phyloP scores from a whole-genome alignment of 148 eudicot species.

The Rhododendron ovatum region DNA sequence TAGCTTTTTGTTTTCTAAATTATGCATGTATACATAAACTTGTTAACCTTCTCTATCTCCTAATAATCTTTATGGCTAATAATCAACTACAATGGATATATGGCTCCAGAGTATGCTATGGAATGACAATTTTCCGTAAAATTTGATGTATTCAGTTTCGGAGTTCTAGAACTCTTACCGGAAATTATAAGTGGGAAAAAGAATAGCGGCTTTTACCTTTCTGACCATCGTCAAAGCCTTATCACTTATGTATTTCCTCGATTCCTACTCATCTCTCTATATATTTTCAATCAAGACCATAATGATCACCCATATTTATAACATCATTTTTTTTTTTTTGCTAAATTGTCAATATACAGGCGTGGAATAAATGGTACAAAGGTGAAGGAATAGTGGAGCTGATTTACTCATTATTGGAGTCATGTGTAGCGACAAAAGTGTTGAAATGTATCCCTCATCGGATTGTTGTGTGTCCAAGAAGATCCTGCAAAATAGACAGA shows the following conservation, averaged over 20 bases:
- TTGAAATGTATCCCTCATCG: conserved; percentile 33
- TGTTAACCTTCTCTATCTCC: neutral
- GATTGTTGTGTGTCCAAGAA: conserved; percentile 44
- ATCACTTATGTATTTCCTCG: neutral
- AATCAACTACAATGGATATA: neutral
- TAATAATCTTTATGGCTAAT: no score
- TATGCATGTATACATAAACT: neutral
- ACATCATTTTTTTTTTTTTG: neutral
- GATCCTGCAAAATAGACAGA: conserved; percentile 22
- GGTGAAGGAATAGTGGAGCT: conserved; percentile 18
- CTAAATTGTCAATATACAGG: conserved; percentile 10
- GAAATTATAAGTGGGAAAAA: conserved; percentile 8
- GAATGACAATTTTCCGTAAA: conserved; percentile 1
- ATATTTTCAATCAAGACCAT: neutral
- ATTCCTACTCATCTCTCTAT: neutral
- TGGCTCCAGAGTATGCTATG: conserved; percentile 12
- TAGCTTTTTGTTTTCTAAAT: neutral
- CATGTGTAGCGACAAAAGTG: conserved; percentile 23
- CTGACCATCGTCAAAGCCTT: conserved; percentile 2
- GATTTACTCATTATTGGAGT: conserved; percentile 21
- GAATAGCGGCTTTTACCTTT: neutral
- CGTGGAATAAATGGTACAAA: conserved; percentile 33
- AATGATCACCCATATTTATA: no score
- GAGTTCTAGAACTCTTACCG: neutral
- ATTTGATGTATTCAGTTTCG: conserved; percentile 12